Conservation (phyloP, 2,329 filamentous ascomycete species). For the Aureobasidium melanogenum region DNA sequence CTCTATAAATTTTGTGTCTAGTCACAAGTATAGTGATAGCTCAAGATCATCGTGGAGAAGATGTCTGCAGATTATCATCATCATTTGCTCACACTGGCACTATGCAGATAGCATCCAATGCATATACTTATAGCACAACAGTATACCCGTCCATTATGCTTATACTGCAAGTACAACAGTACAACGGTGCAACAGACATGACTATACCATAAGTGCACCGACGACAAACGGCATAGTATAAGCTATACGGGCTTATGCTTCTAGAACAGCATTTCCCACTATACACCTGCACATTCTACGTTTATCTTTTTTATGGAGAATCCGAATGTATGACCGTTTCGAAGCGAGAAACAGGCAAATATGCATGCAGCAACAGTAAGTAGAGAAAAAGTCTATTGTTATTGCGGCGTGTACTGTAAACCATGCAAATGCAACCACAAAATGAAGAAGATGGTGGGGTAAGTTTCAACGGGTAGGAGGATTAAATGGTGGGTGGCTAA, state of each 20-base stretch:
- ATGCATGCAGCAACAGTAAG: neutral
- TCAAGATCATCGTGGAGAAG: neutral
- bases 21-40: neutral
- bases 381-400: neutral
- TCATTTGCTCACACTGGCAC: neutral
- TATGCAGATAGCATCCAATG: neutral
- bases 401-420: neutral
- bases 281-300: neutral
- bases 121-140: neutral
- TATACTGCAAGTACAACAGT: neutral
- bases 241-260: neutral
- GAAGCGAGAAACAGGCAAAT: neutral
- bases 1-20: neutral
- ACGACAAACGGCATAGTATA: neutral
- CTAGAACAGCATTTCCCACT: neutral
- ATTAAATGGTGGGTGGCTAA: neutral
- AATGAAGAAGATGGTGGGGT: neutral
- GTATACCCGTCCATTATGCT: neutral
- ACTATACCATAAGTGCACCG: neutral
- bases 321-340: neutral
- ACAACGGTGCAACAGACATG: neutral
- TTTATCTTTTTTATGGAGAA: neutral
- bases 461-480: neutral
- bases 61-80: neutral
- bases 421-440: neutral